Evolutionary conservation across 148 eudicot species (phyloP), one percentile per base, ranked within the genome.

Genomic region (Fagopyrum homotropicum): DNA sequence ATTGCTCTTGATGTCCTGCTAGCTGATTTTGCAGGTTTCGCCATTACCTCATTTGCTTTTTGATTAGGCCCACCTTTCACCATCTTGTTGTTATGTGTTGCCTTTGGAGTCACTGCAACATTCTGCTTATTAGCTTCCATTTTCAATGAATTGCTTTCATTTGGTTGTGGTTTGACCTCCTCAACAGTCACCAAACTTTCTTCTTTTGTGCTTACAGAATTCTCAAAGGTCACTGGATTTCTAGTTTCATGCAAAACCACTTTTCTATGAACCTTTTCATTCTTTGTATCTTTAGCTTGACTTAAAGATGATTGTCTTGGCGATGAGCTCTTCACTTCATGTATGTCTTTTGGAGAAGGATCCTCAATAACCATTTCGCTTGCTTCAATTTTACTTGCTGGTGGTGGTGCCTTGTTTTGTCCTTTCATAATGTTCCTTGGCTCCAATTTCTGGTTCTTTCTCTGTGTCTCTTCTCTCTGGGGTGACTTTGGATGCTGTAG

Each of bases 11-110:
- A 63, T 50, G 66, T 69, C 68, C 69, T 80, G 56, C 61, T 78
- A 35, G 71, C 66, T 35, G 74, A 74, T 63, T 68, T 80, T 22
- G 72, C 69, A 79, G 77, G 74, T 79, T 69, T 85, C 12, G 73
- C 80, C 59, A 83, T 52, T n/a, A 78, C 86, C 77, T 79, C 88
- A 47, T 88, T 84, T 72, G 75, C 79, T 79, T 74, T 86, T 19
- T 7, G 61, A 55, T 79, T 77, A 52, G 52, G 64, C 55, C 82
- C 80, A n/a, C 75, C 77, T 77, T 77, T 79, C 26, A 35, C 74
- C 15, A 78, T 76, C 52, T 81, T 80, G 26, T 19, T 43, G 6
- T 61, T 69, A 75, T 75, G 43, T 66, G 19, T 79, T 78, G 66
- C 81, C 47, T 79, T 83, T 73, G 52, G 74, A n/a, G 47, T 68